These are phyloP conservation scores for Quambalaria eucalypti DNA, from an alignment of 1,284 basidiomycete species.

Conservation along the genomic window DNA sequence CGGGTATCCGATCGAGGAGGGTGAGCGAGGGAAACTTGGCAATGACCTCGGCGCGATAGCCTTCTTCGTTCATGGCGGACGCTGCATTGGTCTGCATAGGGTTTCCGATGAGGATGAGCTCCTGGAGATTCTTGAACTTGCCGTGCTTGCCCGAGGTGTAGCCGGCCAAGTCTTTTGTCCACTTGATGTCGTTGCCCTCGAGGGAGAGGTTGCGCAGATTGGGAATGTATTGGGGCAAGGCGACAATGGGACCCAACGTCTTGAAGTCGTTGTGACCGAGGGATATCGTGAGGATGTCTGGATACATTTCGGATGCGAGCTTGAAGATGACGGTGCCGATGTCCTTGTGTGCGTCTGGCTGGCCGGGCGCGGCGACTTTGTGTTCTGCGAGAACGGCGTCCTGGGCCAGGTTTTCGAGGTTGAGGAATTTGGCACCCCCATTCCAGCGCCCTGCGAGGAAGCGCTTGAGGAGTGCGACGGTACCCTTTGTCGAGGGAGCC, in stretches of 20 bases:
- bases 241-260: constrained; percentile 19
- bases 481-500: neutral
- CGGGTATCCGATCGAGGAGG: constrained; percentile 57
- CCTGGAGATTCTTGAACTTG: constrained; percentile 46
- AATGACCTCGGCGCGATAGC: constrained; percentile 15
- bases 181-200: constrained; percentile 50
- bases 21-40: constrained; percentile 26
- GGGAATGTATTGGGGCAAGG: constrained; percentile 52
- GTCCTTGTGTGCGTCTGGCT: constrained; percentile 55
- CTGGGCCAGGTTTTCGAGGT: constrained; percentile 62
- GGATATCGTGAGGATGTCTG: constrained; percentile 52
- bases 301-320: constrained; percentile 65
- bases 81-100: constrained; percentile 62
- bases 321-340: constrained; percentile 77
- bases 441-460: constrained; percentile 37
- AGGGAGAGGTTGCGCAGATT: constrained; percentile 61
- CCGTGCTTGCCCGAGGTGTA: constrained; percentile 16
- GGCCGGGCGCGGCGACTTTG: constrained; percentile 61
- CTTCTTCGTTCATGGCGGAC: constrained; percentile 62
- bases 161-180: constrained; percentile 38
- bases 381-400: constrained; percentile 64
- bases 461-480: constrained; percentile 21
- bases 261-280: constrained; percentile 30
- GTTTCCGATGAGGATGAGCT: constrained; percentile 70
- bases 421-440: constrained; percentile 56